Evolutionary conservation across 2,329 filamentous ascomycete species (phyloP).

Genomic region (Daldinia sp.): DNA sequence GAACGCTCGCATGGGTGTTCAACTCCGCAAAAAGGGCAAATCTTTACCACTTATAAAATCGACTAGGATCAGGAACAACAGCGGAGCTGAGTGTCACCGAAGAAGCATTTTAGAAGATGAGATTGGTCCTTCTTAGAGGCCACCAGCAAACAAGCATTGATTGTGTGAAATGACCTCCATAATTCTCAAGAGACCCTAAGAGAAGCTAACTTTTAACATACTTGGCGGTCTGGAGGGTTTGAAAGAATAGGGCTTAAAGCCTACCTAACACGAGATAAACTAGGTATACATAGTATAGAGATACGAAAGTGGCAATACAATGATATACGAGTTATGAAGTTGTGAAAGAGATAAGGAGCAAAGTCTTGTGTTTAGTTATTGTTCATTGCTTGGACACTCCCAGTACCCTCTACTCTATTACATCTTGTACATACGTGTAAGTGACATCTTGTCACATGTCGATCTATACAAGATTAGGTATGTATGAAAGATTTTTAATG

Average conservation of each 20-base stretch:
- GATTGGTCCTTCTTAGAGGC: constrained; percentile 31
- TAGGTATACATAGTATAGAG: neutral
- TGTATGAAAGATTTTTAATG: neutral
- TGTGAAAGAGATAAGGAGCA: neutral
- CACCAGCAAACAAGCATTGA: constrained; percentile 35
- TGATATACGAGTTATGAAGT: too few species aligned
- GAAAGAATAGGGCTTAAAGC: neutral
- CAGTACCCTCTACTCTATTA: neutral
- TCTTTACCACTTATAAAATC: constrained; percentile 37
- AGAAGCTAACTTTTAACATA: constrained; percentile 16
- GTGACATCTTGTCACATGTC: neutral
- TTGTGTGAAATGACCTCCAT: constrained; percentile 35
- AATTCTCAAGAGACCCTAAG: constrained; percentile 11
- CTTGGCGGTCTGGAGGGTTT: constrained; percentile 17
- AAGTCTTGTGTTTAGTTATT: neutral
- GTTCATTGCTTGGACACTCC: neutral
- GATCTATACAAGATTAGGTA: neutral
- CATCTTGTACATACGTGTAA: neutral
- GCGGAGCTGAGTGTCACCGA: constrained; percentile 42
- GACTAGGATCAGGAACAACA: constrained; percentile 34
- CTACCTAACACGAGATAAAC: neutral
- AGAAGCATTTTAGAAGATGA: constrained; percentile 20
- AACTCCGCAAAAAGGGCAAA: constrained; percentile 45
- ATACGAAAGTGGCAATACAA: neutral
- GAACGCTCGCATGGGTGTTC: constrained; percentile 26